Conservation (phyloP, 1,284 basidiomycete species). For the Melampsora occidentalis region DNA sequence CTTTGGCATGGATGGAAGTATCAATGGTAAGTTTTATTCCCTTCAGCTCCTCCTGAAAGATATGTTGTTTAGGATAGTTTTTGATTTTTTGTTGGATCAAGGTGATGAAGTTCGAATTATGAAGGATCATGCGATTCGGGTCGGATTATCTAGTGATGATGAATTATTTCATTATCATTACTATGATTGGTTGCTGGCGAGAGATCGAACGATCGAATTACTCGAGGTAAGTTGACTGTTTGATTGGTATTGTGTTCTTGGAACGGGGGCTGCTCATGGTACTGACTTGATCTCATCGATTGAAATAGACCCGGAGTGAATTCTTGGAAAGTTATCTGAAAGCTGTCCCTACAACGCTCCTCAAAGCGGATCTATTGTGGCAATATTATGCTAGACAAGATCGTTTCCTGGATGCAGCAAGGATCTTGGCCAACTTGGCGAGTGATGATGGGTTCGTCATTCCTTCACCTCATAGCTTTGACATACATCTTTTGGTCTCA, state of each 20-base stretch:
- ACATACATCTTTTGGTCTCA: not conserved
- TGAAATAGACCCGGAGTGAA: slow-evolving; percentile 69
- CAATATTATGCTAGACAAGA: slow-evolving; percentile 92
- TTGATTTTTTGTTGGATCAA: not conserved
- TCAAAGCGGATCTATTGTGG: slow-evolving; percentile 89
- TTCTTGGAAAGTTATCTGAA: slow-evolving; percentile 83
- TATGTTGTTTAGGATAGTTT: slow-evolving; percentile 45
- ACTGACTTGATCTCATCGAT: slow-evolving; percentile 13
- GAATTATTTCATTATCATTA: slow-evolving; percentile 90
- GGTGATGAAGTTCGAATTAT: slow-evolving; percentile 65
- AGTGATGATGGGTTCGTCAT: slow-evolving; percentile 72
- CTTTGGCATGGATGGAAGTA: slow-evolving; percentile 63
- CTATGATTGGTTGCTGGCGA: slow-evolving; percentile 86
- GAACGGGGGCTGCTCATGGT: not conserved
- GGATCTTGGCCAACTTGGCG: slow-evolving; percentile 79
- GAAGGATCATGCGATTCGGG: slow-evolving; percentile 70
- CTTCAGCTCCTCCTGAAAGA: slow-evolving; percentile 46
- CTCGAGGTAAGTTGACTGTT: slow-evolving; percentile 65
- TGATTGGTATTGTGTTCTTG: not conserved
- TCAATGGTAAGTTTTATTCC: slow-evolving; percentile 55
- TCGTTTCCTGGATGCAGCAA: slow-evolving; percentile 77
- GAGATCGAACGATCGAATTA: slow-evolving; percentile 78
- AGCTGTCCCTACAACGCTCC: slow-evolving; percentile 72
- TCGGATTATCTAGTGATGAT: slow-evolving; percentile 79
- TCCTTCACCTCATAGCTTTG: slow-evolving; percentile 52